Percentiles rank a stretch among this genome's conserved stretches.
Evolutionary conservation across 179 eudicot species (phyloP).

Genomic region (Nepenthes alata): DNA sequence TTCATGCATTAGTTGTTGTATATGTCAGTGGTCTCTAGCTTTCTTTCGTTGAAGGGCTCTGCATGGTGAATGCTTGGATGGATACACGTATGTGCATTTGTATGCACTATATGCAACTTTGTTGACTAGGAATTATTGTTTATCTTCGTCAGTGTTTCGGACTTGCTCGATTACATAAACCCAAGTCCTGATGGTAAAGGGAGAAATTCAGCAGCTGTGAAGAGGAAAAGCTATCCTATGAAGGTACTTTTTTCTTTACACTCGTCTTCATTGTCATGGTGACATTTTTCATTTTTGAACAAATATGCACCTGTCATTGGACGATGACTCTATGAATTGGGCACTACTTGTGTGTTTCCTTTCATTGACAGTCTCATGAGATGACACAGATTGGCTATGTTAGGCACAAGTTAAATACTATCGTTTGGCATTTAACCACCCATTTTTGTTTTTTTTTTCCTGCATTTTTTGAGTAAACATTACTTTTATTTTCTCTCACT

Average conservation of each 20-base stretch:
- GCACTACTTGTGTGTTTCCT: not conserved
- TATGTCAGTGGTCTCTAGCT: too few relatives aligned
- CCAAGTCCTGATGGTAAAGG: constrained; percentile 79
- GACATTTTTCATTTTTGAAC: too few relatives aligned
- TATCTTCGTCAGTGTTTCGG: constrained; percentile 70
- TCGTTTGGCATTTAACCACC: too few relatives aligned
- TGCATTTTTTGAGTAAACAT: too few relatives aligned
- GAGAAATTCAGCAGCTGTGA: constrained; percentile 51
- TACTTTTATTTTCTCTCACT: too few relatives aligned
- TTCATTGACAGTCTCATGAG: too few relatives aligned
- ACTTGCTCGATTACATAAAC: constrained; percentile 95
- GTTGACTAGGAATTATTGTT: constrained; percentile 1
- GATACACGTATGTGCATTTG: too few relatives aligned
- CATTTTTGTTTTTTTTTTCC: too few relatives aligned
- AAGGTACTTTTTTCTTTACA: not conserved
- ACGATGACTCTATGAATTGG: not conserved
- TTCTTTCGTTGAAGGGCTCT: not conserved
- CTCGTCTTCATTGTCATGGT: too few relatives aligned
- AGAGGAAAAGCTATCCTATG: constrained; percentile 46
- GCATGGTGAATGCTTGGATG: not conserved
- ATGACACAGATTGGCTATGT: too few relatives aligned
- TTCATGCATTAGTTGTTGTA: not conserved
- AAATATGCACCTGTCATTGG: too few relatives aligned
- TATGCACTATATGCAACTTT: not conserved
- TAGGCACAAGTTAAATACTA: too few relatives aligned